Evolutionary conservation across 2,329 filamentous ascomycete species (phyloP).

Genomic region (Calonectria leucothoes): DNA sequence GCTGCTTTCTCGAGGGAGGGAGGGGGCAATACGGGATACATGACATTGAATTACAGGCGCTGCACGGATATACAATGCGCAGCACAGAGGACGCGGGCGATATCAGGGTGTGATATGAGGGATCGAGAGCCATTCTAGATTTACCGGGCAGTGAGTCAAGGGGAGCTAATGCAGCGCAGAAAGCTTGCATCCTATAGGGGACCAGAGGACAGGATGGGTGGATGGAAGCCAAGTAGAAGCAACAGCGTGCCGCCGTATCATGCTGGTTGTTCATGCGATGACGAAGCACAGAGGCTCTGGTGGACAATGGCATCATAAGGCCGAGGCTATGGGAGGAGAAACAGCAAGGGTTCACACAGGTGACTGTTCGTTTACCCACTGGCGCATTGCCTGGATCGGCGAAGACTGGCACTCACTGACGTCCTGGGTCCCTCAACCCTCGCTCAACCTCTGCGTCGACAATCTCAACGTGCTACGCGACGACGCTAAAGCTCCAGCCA

Average conservation of each 20-base stretch:
- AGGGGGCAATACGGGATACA: neutral
- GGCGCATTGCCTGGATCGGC: neutral
- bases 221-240: neutral
- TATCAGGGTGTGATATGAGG: neutral
- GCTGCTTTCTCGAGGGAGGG: neutral
- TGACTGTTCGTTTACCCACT: neutral
- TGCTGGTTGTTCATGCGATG: neutral
- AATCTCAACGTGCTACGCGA: neutral
- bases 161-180: constrained; percentile 3
- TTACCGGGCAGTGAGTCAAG: neutral
- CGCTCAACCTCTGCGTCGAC: neutral
- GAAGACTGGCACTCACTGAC: neutral
- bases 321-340: neutral
- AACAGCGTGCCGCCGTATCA: neutral
- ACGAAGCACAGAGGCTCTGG: neutral
- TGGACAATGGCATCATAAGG: neutral
- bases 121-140: neutral
- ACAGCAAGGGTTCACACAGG: neutral
- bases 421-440: neutral
- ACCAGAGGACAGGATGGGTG: no score
- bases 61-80: neutral
- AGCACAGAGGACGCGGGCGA: neutral
- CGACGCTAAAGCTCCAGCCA: neutral
- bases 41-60: neutral
- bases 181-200: neutral